These are phyloP conservation scores for Globisporangium carolinianum DNA, from an alignment of 352 stramenopile species.

Conservation along the genomic window DNA sequence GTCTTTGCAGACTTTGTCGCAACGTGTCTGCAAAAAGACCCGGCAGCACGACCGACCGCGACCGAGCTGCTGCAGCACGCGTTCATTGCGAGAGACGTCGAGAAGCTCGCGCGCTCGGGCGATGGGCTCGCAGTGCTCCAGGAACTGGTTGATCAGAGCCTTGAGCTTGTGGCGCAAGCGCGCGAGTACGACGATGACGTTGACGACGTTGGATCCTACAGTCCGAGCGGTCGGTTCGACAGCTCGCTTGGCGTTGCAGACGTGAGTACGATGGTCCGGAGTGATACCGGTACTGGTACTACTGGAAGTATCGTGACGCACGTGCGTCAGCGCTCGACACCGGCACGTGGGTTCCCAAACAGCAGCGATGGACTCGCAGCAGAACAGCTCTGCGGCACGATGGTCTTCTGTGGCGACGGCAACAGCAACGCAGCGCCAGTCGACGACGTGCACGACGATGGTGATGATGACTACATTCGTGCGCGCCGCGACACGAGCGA, in stretches of 20 bases:
- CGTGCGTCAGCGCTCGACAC: slow-evolving; percentile 14
- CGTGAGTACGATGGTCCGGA: slow-evolving; percentile 60
- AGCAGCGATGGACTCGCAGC: slow-evolving; percentile 1
- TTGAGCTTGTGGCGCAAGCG: slow-evolving; percentile 53
- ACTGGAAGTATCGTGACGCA: slow-evolving; percentile 13
- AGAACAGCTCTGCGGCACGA: slow-evolving; percentile 27
- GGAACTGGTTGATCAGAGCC: slow-evolving; percentile 64
- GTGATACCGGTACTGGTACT: neutral
- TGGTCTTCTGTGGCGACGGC: slow-evolving; percentile 31
- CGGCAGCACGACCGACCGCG: slow-evolving; percentile 35
- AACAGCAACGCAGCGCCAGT: neutral
- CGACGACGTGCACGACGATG: slow-evolving; percentile 1
- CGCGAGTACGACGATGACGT: slow-evolving; percentile 39
- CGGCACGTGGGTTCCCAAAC: neutral
- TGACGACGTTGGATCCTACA: slow-evolving; percentile 5
- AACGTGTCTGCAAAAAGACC: slow-evolving; percentile 63
- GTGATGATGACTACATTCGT: slow-evolving; percentile 12
- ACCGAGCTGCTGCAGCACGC: slow-evolving; percentile 44
- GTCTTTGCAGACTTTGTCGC: slow-evolving; percentile 56
- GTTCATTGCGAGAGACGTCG: slow-evolving; percentile 56
- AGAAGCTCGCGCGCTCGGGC: slow-evolving; percentile 30
- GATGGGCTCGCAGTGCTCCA: slow-evolving; percentile 48
- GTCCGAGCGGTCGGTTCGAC: slow-evolving; percentile 41
- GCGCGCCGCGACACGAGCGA: slow-evolving; percentile 40
- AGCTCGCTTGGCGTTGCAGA: slow-evolving; percentile 55